Conservation (phyloP, 257 asterid species). For the Solanum lycopersicoides region DNA sequence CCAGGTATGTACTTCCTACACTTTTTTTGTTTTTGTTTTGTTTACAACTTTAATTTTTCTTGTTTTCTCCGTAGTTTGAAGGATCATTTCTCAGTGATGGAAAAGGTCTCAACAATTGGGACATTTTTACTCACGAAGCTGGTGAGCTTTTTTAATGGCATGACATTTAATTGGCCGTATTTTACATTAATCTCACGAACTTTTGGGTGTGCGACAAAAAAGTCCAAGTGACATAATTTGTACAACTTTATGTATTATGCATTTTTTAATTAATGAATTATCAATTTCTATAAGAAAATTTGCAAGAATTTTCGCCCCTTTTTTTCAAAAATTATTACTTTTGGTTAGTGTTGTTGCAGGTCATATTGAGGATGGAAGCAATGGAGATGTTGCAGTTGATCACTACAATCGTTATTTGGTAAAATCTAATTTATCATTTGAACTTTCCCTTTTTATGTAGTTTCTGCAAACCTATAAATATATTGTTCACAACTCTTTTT, state of each 20-base stretch:
- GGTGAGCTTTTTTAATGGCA: slow-evolving; percentile 6
- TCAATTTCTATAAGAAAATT: too few relatives aligned
- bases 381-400: slow-evolving; percentile 43
- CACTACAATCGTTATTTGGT: slow-evolving; percentile 42
- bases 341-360: slow-evolving; percentile 3
- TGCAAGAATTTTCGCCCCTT: too few relatives aligned
- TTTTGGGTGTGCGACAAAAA: too few relatives aligned
- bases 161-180: too few relatives aligned
- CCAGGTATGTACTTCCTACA: slow-evolving; percentile 19
- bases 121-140: slow-evolving; percentile 22
- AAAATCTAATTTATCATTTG: background rate
- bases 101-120: slow-evolving; percentile 43
- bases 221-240: too few relatives aligned
- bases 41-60: background rate
- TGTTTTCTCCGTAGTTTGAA: slow-evolving; percentile 20
- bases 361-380: slow-evolving; percentile 33
- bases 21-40: background rate
- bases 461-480: background rate
- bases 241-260: too few relatives aligned
- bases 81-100: slow-evolving; percentile 32
- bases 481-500: too few relatives aligned
- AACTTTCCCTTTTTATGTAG: background rate
- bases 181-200: too few relatives aligned
- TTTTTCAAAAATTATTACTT: background rate
- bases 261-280: too few relatives aligned